A percentile compares a stretch with the other conserved stretches of the same genome.
Conservation (phyloP, 805 yeast genomes). For the Kurtzmaniella fragi region DNA sequence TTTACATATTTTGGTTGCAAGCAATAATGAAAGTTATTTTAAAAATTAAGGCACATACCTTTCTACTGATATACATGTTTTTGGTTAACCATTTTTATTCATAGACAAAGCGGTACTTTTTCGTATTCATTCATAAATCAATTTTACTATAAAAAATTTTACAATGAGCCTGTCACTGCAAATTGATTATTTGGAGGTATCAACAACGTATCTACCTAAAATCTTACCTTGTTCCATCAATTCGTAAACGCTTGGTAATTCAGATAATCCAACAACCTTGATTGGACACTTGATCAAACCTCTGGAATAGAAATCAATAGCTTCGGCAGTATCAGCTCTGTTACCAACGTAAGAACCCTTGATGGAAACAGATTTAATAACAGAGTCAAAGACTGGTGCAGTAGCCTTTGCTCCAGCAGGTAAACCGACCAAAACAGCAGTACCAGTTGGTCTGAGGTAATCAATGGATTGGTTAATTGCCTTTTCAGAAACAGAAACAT, state of each 20-base stretch:
- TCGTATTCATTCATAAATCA: too few relatives aligned
- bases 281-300: conserved; percentile 40
- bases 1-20: too few relatives aligned
- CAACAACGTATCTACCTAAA: conserved; percentile 42
- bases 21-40: too few relatives aligned
- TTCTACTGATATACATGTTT: too few relatives aligned
- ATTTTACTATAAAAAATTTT: too few relatives aligned
- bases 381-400: conserved; percentile 37
- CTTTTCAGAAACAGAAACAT: conserved; percentile 48
- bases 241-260: conserved; percentile 34
- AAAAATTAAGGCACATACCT: too few relatives aligned
- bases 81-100: too few relatives aligned
- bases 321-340: conserved; percentile 43
- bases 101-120: too few relatives aligned
- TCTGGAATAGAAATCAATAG: conserved; percentile 40
- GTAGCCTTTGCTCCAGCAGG: conserved; percentile 41
- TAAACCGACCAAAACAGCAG: conserved; percentile 41
- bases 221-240: conserved; percentile 39
- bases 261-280: conserved; percentile 36
- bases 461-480: conserved; percentile 45
- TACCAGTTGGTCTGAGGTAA: conserved; percentile 37
- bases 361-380: conserved; percentile 34
- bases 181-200: conserved; percentile 30
- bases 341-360: conserved; percentile 43
- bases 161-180: not conserved